Conservation (phyloP, 345 rosid species). For the Bruguiera parviflora region DNA sequence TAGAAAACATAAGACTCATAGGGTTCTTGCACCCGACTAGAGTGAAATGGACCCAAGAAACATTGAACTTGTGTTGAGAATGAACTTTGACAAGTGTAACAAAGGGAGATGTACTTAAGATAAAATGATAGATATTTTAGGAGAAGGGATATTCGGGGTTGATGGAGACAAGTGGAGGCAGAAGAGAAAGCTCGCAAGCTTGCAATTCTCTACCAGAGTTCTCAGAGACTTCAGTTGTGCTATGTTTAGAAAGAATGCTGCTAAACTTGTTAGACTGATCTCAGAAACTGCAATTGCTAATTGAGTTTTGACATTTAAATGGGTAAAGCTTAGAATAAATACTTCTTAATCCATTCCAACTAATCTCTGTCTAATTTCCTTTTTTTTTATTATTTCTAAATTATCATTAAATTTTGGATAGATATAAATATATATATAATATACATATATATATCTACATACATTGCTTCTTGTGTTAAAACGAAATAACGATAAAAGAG, state of each 20-base stretch:
- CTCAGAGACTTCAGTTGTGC: constrained; percentile 57
- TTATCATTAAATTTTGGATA: too few species aligned
- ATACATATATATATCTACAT: too few species aligned
- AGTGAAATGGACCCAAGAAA: constrained; percentile 54
- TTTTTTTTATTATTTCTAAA: too few species aligned
- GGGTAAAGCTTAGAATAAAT: constrained; percentile 11
- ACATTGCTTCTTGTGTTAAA: too few species aligned
- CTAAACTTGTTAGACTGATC: constrained; percentile 35
- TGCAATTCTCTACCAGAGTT: constrained; percentile 58
- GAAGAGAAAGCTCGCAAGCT: constrained; percentile 67
- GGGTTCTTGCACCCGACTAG: constrained; percentile 40
- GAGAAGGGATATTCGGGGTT: constrained; percentile 61
- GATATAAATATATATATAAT: too few species aligned
- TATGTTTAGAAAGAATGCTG: constrained; percentile 49
- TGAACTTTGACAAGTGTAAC: constrained; percentile 40
- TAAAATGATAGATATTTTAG: constrained; percentile 42
- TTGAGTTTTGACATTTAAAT: constrained; percentile 56
- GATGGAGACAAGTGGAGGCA: constrained; percentile 73
- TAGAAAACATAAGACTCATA: constrained; percentile 33
- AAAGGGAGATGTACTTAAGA: constrained; percentile 37
- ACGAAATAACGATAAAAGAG: too few species aligned
- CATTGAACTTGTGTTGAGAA: constrained; percentile 51
- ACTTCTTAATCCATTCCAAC: too few species aligned
- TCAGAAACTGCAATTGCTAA: constrained; percentile 27
- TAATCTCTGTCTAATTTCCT: too few species aligned